Evolutionary conservation across 176 grass and related monocot species (phyloP).

Genomic region (Eremochloa ophiuroides): DNA sequence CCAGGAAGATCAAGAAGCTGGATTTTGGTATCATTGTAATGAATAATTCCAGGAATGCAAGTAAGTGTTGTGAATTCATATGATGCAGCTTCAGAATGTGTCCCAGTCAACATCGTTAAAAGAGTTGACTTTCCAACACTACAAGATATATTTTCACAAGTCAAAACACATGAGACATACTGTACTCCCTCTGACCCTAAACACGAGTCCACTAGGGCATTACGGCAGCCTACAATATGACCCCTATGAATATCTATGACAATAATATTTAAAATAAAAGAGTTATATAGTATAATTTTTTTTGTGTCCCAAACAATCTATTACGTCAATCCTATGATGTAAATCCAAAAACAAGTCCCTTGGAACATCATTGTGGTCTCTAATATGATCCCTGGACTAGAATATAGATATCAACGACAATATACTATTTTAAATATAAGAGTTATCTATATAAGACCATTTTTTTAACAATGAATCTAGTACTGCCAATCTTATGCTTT

Average conservation of each 20-base stretch:
- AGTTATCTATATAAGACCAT: not conserved
- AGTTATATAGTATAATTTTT: not conserved
- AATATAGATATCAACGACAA: not conserved
- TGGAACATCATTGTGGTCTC: not conserved
- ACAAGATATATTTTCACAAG: conserved; percentile 24
- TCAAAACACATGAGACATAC: conserved; percentile 6
- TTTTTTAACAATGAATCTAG: not conserved
- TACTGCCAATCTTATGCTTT: not conserved
- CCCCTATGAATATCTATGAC: not conserved
- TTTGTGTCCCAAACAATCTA: not conserved
- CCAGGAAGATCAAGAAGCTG: conserved; percentile 99
- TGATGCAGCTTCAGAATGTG: conserved; percentile 98
- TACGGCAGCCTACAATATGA: not conserved
- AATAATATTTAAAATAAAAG: not conserved
- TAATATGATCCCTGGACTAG: not conserved
- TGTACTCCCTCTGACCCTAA: not conserved
- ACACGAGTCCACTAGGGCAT: not conserved
- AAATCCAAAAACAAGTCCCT: not conserved
- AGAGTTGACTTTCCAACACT: conserved; percentile 99
- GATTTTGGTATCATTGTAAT: conserved; percentile 99
- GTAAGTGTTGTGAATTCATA: conserved; percentile 99
- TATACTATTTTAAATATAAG: not conserved
- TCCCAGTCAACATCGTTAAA: conserved; percentile 92
- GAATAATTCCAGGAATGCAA: conserved; percentile 98
- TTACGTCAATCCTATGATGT: not conserved